phyloP scores from a whole-genome alignment of 2,329 filamentous ascomycete species.

The Epichloe glyceriae region DNA sequence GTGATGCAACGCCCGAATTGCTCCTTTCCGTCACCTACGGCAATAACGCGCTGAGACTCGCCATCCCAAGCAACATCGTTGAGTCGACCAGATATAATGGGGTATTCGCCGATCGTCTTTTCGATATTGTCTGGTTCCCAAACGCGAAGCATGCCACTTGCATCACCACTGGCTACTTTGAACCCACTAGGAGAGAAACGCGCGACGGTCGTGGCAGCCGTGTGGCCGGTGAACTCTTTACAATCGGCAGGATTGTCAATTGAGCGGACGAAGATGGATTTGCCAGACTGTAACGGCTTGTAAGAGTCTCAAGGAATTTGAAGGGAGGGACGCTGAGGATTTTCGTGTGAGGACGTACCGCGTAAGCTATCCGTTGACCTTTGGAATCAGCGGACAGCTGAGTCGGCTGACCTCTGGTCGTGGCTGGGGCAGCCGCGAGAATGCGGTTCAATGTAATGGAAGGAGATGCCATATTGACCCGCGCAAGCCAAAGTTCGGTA shows the following conservation, averaged over 20 bases:
- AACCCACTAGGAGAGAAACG: slow-evolving; percentile 90
- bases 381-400: slow-evolving; percentile 79
- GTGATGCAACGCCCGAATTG: slow-evolving; percentile 90
- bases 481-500: background rate
- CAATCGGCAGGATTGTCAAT: slow-evolving; percentile 79
- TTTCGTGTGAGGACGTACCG: slow-evolving; percentile 41
- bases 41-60: slow-evolving; percentile 91
- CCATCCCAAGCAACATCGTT: slow-evolving; percentile 97
- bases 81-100: slow-evolving; percentile 86
- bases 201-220: slow-evolving; percentile 76
- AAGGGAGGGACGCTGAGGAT: background rate
- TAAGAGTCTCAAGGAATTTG: slow-evolving; percentile 1
- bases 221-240: slow-evolving; percentile 90
- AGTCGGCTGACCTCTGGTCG: slow-evolving; percentile 74
- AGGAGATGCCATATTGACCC: slow-evolving; percentile 19
- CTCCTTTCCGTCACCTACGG: slow-evolving; percentile 89
- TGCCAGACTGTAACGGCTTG: slow-evolving; percentile 56
- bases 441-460: slow-evolving; percentile 53
- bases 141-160: slow-evolving; percentile 69
- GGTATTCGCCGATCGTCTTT: slow-evolving; percentile 85
- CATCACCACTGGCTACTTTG: slow-evolving; percentile 88
- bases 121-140: slow-evolving; percentile 84
- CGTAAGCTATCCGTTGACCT: slow-evolving; percentile 85
- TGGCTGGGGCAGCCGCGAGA: slow-evolving; percentile 74
- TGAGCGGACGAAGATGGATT: slow-evolving; percentile 89